These are phyloP conservation scores for Diutina sp. DNA, from an alignment of 1,139 yeast genomes.

Conservation along the genomic window DNA sequence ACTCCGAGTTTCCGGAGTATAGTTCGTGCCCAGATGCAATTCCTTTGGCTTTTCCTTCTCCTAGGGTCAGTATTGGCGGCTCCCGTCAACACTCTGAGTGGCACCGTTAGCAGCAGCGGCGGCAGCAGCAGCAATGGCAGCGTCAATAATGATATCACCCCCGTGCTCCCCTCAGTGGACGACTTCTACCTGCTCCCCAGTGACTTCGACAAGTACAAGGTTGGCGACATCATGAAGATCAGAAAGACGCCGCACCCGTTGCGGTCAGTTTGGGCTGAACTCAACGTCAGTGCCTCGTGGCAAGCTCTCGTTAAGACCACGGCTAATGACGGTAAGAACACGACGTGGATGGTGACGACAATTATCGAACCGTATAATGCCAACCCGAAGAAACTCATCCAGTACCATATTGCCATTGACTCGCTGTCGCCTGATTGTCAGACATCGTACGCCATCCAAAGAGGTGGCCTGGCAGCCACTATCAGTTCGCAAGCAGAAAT, in stretches of 20 bases:
- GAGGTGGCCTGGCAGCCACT: slow-evolving; percentile 12
- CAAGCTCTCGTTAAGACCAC: neutral
- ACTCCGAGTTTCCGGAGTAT: neutral
- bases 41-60: neutral
- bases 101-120: neutral
- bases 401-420: slow-evolving; percentile 25
- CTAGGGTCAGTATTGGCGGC: neutral
- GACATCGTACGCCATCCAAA: slow-evolving; percentile 17
- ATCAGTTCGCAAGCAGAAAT: slow-evolving; percentile 11
- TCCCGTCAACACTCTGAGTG: neutral
- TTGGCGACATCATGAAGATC: neutral
- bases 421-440: slow-evolving; percentile 17
- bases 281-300: neutral
- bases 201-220: neutral
- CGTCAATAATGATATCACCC: neutral
- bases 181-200: neutral
- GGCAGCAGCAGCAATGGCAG: too few species aligned
- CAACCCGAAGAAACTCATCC: slow-evolving; percentile 15
- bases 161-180: neutral
- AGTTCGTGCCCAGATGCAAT: neutral
- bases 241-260: neutral
- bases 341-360: slow-evolving; percentile 12
- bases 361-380: slow-evolving; percentile 19
- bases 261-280: neutral
- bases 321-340: neutral